Evolutionary conservation across 306 rosid species (phyloP).

Genomic region (Casuarina equisetifolia): DNA sequence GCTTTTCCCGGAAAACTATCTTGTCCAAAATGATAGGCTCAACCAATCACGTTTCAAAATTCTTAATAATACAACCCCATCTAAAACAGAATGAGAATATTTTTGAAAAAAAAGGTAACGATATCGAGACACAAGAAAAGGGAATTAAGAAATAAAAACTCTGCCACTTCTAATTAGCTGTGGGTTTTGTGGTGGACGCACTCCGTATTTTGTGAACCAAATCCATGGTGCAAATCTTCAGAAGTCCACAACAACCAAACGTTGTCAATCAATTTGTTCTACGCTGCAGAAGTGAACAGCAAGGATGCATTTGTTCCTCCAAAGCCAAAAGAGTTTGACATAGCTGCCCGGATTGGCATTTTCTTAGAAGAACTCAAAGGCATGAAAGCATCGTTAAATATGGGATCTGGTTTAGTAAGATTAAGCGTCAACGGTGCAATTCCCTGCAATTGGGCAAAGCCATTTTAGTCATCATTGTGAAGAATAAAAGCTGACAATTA

Average conservation of each 20-base stretch:
- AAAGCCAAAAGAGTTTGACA: constrained; percentile 93
- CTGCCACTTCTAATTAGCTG: neutral
- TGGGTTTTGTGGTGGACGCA: neutral
- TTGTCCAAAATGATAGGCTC: neutral
- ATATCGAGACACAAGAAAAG: neutral
- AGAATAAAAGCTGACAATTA: constrained; percentile 5
- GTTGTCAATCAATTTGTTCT: constrained; percentile 17
- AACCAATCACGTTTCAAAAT: neutral
- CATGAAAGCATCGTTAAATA: constrained; percentile 61
- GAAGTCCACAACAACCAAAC: neutral
- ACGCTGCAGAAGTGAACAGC: constrained; percentile 59
- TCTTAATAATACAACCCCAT: neutral
- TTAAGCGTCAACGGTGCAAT: constrained; percentile 88
- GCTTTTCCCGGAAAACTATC: neutral
- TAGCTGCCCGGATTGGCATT: constrained; percentile 67
- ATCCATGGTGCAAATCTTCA: neutral
- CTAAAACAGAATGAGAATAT: neutral
- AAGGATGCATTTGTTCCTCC: constrained; percentile 96
- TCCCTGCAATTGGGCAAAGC: constrained; percentile 56
- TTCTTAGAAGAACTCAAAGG: constrained; percentile 63
- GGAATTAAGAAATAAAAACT: no score
- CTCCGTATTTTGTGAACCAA: neutral
- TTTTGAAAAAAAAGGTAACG: neutral
- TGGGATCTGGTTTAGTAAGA: constrained; percentile 77
- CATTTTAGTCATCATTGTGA: neutral